Evolutionary conservation across 768 basidiomycete species (phyloP), one percentile per base, ranked within the genome.

Genomic region (Collybiopsis confluens): DNA sequence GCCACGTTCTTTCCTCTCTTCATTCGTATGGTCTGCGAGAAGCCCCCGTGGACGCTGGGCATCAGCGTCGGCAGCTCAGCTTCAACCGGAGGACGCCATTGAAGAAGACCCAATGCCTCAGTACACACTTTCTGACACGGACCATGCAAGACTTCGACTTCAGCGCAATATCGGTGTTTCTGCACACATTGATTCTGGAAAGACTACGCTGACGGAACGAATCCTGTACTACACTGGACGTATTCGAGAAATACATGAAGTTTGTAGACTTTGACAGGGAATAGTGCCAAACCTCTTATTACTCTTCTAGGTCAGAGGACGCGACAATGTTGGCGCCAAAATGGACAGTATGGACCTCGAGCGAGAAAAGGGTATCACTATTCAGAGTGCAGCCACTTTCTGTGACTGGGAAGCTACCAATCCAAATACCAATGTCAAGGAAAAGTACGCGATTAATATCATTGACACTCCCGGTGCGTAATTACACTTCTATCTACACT

Each of bases 341-440:
- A 99, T 99, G 97, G 97, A 99, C 70, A 92, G 88, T 61, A 99
- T 99, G 97, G 97, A 99, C 58, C 76, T 99, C 3, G 97, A 99
- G 68, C 79, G 96, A 44, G 97, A 98, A 71, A 98, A 99, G 73
- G 97, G 97, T 36, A 99, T 99, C 62, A 99, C 97, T 30, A 99
- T 99, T 58, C 97, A 99, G 70, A 94, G 91, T 63, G 97, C 97
- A 3, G 97, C 97, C 1, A 98, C 97, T 0, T 99, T 95, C 70
- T 96, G 93, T 61, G 96, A 98, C 66, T 99, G 97, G 97, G 79
- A 88, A 53, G 80, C 90, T 0, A 79, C 73, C 2, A 74, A 85
- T 47, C 81, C 85, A 2, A 68, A 72, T 2, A 81, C 81, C 23
- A 78, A 78, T 45, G 79, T 78, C 35, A 85, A 83, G 64, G 80